A percentile compares a stretch with the other conserved stretches of the same genome.
These are phyloP conservation scores for Coemansia umbellata DNA, from an alignment of 192 early-diverging fungal genomes.

Conservation along the genomic window DNA sequence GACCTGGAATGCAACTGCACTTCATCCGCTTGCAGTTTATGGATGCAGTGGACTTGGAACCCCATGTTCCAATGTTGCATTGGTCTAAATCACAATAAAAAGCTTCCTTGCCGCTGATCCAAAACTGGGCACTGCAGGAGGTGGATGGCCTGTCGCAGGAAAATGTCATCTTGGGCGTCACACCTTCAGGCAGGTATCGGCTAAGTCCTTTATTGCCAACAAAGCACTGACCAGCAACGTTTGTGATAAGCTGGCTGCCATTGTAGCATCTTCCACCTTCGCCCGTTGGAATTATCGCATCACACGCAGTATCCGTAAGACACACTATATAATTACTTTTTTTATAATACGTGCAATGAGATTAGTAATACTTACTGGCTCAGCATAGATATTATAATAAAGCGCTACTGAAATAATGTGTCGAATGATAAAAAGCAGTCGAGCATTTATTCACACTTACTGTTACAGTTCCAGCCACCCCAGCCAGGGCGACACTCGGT, in stretches of 20 bases:
- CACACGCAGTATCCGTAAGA: constrained; percentile 59
- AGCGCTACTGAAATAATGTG: too few species aligned
- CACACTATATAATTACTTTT: constrained; percentile 66
- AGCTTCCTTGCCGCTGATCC: constrained; percentile 81
- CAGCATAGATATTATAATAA: too few species aligned
- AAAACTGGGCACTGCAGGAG: constrained; percentile 79
- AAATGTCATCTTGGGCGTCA: constrained; percentile 76
- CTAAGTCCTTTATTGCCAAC: constrained; percentile 63
- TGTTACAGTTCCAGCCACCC: constrained; percentile 93
- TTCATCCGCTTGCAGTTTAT: constrained; percentile 73
- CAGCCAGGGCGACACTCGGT: constrained; percentile 78
- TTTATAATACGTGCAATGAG: too few species aligned
- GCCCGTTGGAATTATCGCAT: constrained; percentile 63
- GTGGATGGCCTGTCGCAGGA: constrained; percentile 57
- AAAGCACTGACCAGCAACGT: constrained; percentile 70
- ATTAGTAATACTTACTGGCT: too few species aligned
- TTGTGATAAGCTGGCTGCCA: constrained; percentile 63
- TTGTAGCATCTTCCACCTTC: constrained; percentile 73
- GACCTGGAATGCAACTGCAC: constrained; percentile 74
- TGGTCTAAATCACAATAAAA: constrained; percentile 83
- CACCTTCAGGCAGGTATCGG: constrained; percentile 52
- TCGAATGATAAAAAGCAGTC: too few species aligned
- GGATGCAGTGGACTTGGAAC: constrained; percentile 35
- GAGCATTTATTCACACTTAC: too few species aligned
- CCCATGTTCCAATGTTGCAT: constrained; percentile 60